These are phyloP conservation scores for Fraxinus americana DNA, from an alignment of 257 asterid genomes.

Conservation along the genomic window DNA sequence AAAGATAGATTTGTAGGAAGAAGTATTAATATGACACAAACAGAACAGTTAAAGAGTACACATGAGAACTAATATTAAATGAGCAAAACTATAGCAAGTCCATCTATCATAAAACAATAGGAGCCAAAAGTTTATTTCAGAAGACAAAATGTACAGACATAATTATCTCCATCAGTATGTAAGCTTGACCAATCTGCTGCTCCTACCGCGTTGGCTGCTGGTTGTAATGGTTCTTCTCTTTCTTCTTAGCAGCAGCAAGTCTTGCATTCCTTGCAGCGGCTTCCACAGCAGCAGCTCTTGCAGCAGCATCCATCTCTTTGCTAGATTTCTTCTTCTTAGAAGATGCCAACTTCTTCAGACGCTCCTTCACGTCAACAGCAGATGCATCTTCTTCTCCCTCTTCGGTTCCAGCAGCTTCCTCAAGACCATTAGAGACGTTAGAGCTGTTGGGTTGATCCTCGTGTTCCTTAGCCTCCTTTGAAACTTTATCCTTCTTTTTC, in stretches of 20 bases:
- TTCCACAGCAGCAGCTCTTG: constrained; percentile 49
- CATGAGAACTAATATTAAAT: too few species aligned
- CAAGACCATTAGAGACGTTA: constrained; percentile 29
- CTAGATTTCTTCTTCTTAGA: constrained; percentile 47
- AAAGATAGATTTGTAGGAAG: too few species aligned
- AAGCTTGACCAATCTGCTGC: not conserved
- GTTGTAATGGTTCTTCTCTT: constrained; percentile 54
- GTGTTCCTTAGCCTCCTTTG: constrained; percentile 44
- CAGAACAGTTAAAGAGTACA: too few species aligned
- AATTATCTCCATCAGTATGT: not conserved
- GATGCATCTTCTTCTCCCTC: constrained; percentile 32
- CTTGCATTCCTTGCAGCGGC: constrained; percentile 55
- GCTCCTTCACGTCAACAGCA: constrained; percentile 35
- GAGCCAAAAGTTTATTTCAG: too few species aligned
- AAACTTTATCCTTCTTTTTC: constrained; percentile 47
- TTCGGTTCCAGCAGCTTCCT: constrained; percentile 20
- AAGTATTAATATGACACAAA: too few species aligned
- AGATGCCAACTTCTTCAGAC: constrained; percentile 44
- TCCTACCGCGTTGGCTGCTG: constrained; percentile 46
- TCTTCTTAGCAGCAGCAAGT: constrained; percentile 54
- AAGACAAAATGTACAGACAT: too few species aligned
- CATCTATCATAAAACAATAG: too few species aligned
- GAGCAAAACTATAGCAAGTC: too few species aligned
- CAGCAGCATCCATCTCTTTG: constrained; percentile 56
- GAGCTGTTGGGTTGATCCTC: constrained; percentile 31